phyloP scores from a whole-genome alignment of 2,329 filamentous ascomycete species.

The Calonectria pteridis region DNA sequence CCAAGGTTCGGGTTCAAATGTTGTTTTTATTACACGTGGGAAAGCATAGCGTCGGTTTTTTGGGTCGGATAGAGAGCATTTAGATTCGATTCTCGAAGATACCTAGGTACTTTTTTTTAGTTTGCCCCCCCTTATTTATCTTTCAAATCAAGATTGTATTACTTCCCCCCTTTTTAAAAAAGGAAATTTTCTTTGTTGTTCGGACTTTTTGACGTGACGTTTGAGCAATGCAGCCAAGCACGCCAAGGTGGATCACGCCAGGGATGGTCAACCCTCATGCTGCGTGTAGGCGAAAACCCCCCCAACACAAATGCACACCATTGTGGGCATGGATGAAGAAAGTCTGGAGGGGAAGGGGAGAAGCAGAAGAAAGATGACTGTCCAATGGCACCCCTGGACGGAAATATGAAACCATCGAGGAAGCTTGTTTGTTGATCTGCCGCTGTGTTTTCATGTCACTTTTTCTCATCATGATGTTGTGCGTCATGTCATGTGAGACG shows the following conservation, averaged over 20 bases:
- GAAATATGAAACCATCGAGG: background rate
- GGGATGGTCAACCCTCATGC: background rate
- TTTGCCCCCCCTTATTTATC: background rate
- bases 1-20: background rate
- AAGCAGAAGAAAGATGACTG: background rate
- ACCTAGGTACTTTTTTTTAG: conserved; percentile 8
- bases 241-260: conserved; percentile 3
- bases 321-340: background rate
- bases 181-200: background rate
- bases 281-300: background rate
- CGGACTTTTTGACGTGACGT: background rate
- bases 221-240: background rate
- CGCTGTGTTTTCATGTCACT: background rate
- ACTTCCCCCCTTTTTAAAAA: background rate
- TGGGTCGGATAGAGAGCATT: background rate
- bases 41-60: conserved; percentile 7
- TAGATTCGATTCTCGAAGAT: conserved; percentile 5
- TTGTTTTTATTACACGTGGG: background rate
- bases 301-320: background rate
- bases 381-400: background rate
- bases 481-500: background rate
- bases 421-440: background rate
- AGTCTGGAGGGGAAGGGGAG: background rate
- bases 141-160: conserved; percentile 7
- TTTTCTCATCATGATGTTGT: background rate